Conservation (phyloP, 140 eudicot species). For the Anethum foeniculum region DNA sequence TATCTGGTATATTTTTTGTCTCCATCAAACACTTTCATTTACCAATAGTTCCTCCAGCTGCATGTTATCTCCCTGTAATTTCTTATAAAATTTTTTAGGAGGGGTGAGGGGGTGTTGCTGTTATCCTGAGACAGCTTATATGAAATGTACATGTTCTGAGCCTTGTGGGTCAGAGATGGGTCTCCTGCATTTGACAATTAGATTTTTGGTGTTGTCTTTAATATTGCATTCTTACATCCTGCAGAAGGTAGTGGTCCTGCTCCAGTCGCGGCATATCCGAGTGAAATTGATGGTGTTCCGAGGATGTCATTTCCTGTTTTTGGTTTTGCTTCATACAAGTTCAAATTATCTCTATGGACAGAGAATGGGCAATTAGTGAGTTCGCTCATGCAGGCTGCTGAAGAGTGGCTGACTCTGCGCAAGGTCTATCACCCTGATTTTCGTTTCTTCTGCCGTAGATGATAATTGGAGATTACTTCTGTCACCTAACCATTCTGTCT, state of each 20-base stretch:
- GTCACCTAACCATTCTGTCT: neutral
- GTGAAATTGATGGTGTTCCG: slow-evolving; percentile 40
- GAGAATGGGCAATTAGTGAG: slow-evolving; percentile 33
- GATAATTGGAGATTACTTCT: slow-evolving; percentile 10
- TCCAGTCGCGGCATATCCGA: slow-evolving; percentile 32
- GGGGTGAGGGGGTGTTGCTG: neutral
- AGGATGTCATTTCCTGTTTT: slow-evolving; percentile 56
- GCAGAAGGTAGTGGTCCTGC: slow-evolving; percentile 41
- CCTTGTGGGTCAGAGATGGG: neutral
- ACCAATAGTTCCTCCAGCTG: too few relatives aligned
- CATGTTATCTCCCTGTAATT: too few relatives aligned
- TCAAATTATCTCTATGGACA: slow-evolving; percentile 53
- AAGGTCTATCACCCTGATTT: slow-evolving; percentile 84
- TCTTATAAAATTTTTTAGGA: neutral
- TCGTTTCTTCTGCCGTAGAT: slow-evolving; percentile 65
- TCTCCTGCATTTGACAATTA: neutral
- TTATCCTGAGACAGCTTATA: neutral
- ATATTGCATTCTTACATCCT: slow-evolving; percentile 4
- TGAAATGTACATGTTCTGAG: neutral
- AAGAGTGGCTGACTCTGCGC: slow-evolving; percentile 44
- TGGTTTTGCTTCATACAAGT: slow-evolving; percentile 82
- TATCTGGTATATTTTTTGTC: too few relatives aligned
- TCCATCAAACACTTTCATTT: too few relatives aligned
- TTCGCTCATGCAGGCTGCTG: slow-evolving; percentile 59
- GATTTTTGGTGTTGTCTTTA: neutral